phyloP scores from a whole-genome alignment of 2,329 filamentous ascomycete genomes.

The Penicillium sp. region DNA sequence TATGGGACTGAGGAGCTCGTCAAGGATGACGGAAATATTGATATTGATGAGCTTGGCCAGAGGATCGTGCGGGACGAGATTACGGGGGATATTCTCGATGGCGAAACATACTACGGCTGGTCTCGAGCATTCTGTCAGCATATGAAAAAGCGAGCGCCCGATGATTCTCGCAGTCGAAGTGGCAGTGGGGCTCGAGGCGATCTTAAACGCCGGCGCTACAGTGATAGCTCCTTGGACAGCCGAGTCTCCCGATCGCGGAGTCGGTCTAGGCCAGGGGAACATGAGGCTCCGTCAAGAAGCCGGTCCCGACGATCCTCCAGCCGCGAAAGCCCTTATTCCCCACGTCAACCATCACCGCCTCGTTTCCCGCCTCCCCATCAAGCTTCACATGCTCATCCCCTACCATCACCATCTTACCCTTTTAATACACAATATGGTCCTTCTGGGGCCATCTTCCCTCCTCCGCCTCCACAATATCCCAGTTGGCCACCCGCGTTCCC shows the following conservation, averaged over 20 bases:
- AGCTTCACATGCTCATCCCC: conserved; percentile 3
- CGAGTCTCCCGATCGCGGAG: conserved; percentile 29
- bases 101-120: conserved; percentile 85
- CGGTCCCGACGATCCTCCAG: conserved; percentile 28
- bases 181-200: conserved; percentile 44
- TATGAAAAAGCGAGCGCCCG: conserved; percentile 56
- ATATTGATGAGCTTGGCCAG: conserved; percentile 73
- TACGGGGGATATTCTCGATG: conserved; percentile 60
- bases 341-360: conserved; percentile 21
- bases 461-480: conserved; percentile 33
- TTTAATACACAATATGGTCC: conserved; percentile 10
- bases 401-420: conserved; percentile 5
- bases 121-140: conserved; percentile 73
- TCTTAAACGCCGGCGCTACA: conserved; percentile 39
- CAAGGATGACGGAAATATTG: conserved; percentile 50
- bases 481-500: conserved; percentile 35
- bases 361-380: conserved; percentile 21
- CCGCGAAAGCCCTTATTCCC: conserved; percentile 33
- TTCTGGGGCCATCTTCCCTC: conserved; percentile 20
- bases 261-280: conserved; percentile 27
- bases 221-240: conserved; percentile 33
- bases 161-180: conserved; percentile 41
- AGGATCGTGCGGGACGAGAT: conserved; percentile 60
- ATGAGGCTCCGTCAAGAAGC: conserved; percentile 22
- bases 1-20: conserved; percentile 53